A percentile compares a stretch with the other conserved stretches of the same genome.
These are phyloP conservation scores for Pelargonium citronellum DNA, from an alignment of 441 rosid species.

Conservation along the genomic window DNA sequence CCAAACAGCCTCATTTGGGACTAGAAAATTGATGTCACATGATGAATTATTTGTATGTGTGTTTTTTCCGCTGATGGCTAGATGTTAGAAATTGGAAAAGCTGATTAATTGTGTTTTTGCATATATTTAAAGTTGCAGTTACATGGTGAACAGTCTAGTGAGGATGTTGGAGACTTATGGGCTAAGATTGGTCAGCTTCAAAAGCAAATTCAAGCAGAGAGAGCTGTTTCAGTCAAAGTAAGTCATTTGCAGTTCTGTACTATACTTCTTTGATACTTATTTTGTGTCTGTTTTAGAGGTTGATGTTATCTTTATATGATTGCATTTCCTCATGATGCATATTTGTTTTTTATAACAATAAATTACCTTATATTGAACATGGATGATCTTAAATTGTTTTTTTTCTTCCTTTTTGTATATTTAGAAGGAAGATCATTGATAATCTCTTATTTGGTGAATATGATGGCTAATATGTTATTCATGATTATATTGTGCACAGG, in stretches of 20 bases:
- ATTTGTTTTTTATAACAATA: background rate
- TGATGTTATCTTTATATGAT: background rate
- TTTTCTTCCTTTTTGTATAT: background rate
- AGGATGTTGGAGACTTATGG: slow-evolving; percentile 42
- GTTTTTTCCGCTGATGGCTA: background rate
- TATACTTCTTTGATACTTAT: background rate
- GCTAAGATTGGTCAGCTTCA: slow-evolving; percentile 50
- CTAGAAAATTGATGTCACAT: background rate
- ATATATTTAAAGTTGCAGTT: slow-evolving; percentile 32
- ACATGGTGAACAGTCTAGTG: slow-evolving; percentile 37
- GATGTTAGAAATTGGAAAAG: background rate
- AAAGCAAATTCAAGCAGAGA: slow-evolving; percentile 58
- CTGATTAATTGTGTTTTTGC: background rate
- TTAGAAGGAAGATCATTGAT: background rate
- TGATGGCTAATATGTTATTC: slow-evolving; percentile 8
- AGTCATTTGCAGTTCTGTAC: slow-evolving; percentile 12
- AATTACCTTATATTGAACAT: background rate
- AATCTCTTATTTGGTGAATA: background rate
- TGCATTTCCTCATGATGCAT: background rate
- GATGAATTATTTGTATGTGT: background rate
- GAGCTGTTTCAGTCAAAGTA: slow-evolving; percentile 41
- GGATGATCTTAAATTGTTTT: background rate
- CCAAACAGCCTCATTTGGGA: background rate
- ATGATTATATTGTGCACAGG: slow-evolving; percentile 30
- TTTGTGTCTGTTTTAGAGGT: background rate